phyloP scores from a whole-genome alignment of 2,329 filamentous ascomycete species.

The Cordyceps militaris region DNA sequence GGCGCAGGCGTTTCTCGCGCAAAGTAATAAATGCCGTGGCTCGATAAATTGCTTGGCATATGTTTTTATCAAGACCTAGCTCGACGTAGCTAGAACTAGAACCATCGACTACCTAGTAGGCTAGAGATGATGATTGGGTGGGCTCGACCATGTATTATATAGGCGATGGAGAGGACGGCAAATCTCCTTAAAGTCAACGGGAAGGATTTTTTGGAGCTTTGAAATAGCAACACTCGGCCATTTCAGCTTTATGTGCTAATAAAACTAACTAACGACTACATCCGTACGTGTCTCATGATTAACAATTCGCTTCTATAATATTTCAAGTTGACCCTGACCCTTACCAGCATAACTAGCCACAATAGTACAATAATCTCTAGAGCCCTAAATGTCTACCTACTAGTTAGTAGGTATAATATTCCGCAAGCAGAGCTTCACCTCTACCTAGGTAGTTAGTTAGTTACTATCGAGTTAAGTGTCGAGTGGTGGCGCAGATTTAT shows the following conservation, averaged over 20 bases:
- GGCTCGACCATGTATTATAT: conserved; percentile 8
- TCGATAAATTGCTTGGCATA: background rate
- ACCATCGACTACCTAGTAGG: background rate
- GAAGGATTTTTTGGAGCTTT: background rate
- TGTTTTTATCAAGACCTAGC: background rate
- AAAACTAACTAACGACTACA: background rate
- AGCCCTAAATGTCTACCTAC: no score
- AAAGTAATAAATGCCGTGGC: conserved; percentile 43
- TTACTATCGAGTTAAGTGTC: background rate
- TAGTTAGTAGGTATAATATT: no score
- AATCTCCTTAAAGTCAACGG: background rate
- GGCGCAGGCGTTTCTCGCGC: conserved; percentile 83
- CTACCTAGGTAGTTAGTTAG: background rate
- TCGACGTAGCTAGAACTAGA: background rate
- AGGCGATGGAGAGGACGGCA: background rate
- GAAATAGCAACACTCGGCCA: background rate
- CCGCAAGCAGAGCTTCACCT: background rate
- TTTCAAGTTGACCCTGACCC: background rate
- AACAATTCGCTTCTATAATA: background rate
- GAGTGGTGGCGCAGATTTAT: background rate
- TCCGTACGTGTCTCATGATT: background rate
- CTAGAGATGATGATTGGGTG: no score
- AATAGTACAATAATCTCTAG: no score
- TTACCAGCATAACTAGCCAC: no score
- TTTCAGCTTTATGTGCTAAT: background rate